Evolutionary conservation across 202 grass and related monocot genomes (phyloP).

Genomic region (Carex arenaria): DNA sequence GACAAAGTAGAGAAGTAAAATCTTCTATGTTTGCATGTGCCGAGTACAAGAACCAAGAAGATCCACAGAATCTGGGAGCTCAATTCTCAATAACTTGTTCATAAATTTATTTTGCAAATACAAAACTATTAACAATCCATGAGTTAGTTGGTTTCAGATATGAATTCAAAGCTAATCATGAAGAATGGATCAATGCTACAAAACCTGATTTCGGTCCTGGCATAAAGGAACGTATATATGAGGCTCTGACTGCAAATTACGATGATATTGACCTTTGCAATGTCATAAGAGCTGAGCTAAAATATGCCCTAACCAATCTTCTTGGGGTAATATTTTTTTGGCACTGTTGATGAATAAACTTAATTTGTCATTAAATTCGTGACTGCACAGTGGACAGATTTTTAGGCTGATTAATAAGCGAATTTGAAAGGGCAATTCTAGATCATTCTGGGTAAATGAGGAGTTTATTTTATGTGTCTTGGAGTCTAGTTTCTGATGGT

Average conservation of each 20-base stretch:
- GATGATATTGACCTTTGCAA: slow-evolving; percentile 37
- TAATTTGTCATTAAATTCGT: too few species aligned
- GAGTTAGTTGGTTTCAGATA: slow-evolving; percentile 32
- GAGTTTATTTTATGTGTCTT: too few species aligned
- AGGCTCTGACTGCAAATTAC: slow-evolving; percentile 45
- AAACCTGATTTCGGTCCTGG: slow-evolving; percentile 74
- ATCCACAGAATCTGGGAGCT: not conserved
- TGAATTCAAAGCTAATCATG: slow-evolving; percentile 92
- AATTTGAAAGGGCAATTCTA: too few species aligned
- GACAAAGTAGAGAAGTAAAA: not conserved
- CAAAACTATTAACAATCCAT: not conserved
- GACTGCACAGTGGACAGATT: too few species aligned
- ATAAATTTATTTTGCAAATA: not conserved
- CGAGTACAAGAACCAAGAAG: not conserved
- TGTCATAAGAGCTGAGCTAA: slow-evolving; percentile 51
- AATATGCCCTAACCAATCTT: slow-evolving; percentile 38
- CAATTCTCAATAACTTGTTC: not conserved
- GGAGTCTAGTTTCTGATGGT: too few species aligned
- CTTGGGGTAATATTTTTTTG: slow-evolving; percentile 33
- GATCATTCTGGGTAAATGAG: too few species aligned
- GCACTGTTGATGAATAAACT: too few species aligned
- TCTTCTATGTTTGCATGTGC: not conserved
- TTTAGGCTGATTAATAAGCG: too few species aligned
- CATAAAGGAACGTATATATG: slow-evolving; percentile 48
- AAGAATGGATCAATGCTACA: slow-evolving; percentile 53